Evolutionary conservation across 768 basidiomycete species (phyloP).

Genomic region (Lactarius hengduanensis): DNA sequence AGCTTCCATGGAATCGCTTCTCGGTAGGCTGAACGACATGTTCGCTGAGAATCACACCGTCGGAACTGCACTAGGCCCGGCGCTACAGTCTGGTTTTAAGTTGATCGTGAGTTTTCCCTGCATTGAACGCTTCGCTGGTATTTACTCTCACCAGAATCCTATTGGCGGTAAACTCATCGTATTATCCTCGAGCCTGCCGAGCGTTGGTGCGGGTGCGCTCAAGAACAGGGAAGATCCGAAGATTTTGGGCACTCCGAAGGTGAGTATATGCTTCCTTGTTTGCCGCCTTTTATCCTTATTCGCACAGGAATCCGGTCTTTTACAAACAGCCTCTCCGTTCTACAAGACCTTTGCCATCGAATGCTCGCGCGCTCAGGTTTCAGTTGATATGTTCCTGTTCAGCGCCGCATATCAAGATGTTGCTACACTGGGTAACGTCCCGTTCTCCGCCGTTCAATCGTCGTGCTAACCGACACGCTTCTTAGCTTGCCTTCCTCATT

Average conservation of each 20-base stretch:
- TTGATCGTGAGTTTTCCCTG: constrained; percentile 60
- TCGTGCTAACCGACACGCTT: constrained; percentile 1
- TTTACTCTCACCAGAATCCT: constrained; percentile 52
- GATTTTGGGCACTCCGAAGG: constrained; percentile 91
- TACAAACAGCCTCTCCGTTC: constrained; percentile 92
- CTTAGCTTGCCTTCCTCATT: constrained; percentile 87
- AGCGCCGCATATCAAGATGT: constrained; percentile 93
- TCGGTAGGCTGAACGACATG: constrained; percentile 90
- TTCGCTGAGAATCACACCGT: constrained; percentile 94
- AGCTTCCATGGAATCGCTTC: constrained; percentile 72
- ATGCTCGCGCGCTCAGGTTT: constrained; percentile 94
- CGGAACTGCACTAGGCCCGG: constrained; percentile 93
- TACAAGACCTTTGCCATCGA: constrained; percentile 99
- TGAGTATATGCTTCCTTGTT: constrained; percentile 32
- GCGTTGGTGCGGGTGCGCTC: constrained; percentile 82
- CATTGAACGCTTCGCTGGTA: neutral
- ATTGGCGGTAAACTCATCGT: constrained; percentile 95
- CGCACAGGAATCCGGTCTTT: constrained; percentile 80
- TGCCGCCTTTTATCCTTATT: neutral
- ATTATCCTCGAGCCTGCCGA: constrained; percentile 82
- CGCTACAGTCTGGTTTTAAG: constrained; percentile 94
- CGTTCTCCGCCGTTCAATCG: constrained; percentile 6
- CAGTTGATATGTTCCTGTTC: constrained; percentile 99
- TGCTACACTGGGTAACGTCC: constrained; percentile 73
- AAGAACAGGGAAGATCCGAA: constrained; percentile 98